Conservation (phyloP, 2,329 filamentous ascomycete species). For the Curvularia sp. region DNA sequence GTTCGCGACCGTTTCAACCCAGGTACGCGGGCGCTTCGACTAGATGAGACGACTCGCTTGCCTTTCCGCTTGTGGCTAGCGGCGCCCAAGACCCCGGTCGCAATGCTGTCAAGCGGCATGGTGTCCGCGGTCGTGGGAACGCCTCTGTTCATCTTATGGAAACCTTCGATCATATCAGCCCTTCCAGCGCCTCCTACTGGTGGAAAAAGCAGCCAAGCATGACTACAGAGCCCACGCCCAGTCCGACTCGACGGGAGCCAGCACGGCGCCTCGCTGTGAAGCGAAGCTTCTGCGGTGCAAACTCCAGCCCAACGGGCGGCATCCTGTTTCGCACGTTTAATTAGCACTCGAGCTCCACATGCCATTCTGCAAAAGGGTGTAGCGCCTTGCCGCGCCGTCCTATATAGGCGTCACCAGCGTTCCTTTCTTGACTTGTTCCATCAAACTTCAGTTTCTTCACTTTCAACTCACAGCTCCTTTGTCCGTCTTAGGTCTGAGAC, state of each 20-base stretch:
- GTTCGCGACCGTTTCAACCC: constrained; percentile 45
- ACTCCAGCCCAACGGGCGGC: constrained; percentile 22
- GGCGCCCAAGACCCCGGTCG: constrained; percentile 16
- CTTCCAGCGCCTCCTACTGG: constrained; percentile 29
- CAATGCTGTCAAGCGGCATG: constrained; percentile 25
- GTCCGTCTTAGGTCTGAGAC: constrained; percentile 47
- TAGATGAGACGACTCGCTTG: constrained; percentile 34
- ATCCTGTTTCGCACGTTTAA: constrained; percentile 47
- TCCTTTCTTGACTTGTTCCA: constrained; percentile 10
- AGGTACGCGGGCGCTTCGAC: constrained; percentile 39
- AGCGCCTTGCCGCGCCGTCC: constrained; percentile 11
- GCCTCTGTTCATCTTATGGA: constrained; percentile 28
- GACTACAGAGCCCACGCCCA: constrained; percentile 26
- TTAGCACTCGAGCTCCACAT: constrained; percentile 42
- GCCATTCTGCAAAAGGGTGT: constrained; percentile 20
- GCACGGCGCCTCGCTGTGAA: constrained; percentile 21
- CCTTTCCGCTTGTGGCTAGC: constrained; percentile 23
- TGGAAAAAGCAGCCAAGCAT: constrained; percentile 38
- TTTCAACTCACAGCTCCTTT: constrained; percentile 37
- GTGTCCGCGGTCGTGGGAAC: constrained; percentile 35
- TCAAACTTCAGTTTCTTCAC: constrained; percentile 32
- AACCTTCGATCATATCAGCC: constrained; percentile 24
- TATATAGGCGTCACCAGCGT: constrained; percentile 31
- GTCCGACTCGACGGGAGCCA: constrained; percentile 24
- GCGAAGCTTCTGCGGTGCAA: constrained; percentile 29